Conservation (phyloP, 257 asterid genomes). For the Primulina eburnea region DNA sequence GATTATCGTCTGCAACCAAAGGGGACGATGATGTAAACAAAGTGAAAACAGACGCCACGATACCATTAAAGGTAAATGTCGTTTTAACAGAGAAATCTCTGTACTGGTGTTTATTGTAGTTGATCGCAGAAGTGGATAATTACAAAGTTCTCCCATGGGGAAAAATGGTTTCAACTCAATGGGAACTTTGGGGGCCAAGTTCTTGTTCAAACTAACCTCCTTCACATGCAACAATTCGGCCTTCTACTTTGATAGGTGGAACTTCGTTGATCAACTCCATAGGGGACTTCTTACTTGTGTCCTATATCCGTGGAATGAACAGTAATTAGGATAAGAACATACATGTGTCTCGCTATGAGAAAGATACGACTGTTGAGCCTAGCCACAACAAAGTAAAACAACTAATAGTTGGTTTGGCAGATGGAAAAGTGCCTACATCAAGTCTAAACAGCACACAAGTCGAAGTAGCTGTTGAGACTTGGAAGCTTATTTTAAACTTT, state of each 20-base stretch:
- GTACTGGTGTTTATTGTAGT: not conserved
- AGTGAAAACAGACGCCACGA: not conserved
- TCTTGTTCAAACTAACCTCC: slow-evolving; percentile 59
- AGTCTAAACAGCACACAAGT: not conserved
- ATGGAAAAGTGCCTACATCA: not conserved
- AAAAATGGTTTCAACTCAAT: not conserved
- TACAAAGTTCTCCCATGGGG: not conserved
- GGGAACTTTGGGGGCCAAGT: not conserved
- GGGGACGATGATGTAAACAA: not conserved
- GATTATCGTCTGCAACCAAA: slow-evolving; percentile 54
- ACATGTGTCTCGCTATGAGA: not conserved
- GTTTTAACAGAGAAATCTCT: not conserved
- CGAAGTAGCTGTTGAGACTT: not conserved
- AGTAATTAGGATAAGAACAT: slow-evolving; percentile 1
- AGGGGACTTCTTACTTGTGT: slow-evolving; percentile 75
- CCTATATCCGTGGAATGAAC: slow-evolving; percentile 38
- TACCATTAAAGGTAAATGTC: not conserved
- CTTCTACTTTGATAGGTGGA: slow-evolving; percentile 86
- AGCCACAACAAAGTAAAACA: not conserved
- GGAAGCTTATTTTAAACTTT: not conserved
- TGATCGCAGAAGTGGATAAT: no score
- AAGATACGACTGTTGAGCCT: not conserved
- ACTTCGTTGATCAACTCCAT: slow-evolving; percentile 98
- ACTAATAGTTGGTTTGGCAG: not conserved
- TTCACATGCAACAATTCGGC: slow-evolving; percentile 84